Evolutionary conservation across 2,329 filamentous ascomycete genomes (phyloP), one percentile per base, ranked within the genome.

Genomic region (Fusarium sp.): DNA sequence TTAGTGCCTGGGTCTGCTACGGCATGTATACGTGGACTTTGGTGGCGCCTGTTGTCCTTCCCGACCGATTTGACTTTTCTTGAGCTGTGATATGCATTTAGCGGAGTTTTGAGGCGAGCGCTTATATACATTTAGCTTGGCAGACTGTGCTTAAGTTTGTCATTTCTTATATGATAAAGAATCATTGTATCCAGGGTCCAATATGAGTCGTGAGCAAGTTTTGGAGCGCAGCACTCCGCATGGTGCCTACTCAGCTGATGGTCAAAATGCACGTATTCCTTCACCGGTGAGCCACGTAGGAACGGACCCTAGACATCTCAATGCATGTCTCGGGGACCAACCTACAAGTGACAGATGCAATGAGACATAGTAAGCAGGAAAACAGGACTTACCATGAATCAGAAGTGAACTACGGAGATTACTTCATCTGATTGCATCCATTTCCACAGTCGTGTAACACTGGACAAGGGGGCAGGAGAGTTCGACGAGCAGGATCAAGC

Each of bases 1-100:
- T 98, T 60, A 97, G 95, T 82, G 92, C 95, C 24, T 99, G 96
- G 96, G 91, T 96, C 61, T 99, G 96, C 85, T 98, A 99, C 82
- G 91, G 86, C 57, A 93, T 99, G 82, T 99, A 98, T 79, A 89
- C 91, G 33, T 99, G 96, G 96, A 97, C 94, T 24, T 82, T 99
- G 76, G 87, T 97, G 47, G 96, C 96, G 48, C 96, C 96, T 6
- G 88, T 97, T 41, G 83, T 97, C 48, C 82, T 97, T 78, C 95
- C 95, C 6, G 95, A 97, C 77, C 88, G 95, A 56, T 98, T 98
- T 80, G 94, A 94, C 54, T 85, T 86, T 75, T 85, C 83, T 36
- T 81, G 61, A 55, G 31, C 38, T 65, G 5, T 30, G 30, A 51
- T 54, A 54, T 65, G 65, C 61, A 69, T 75, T 44, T 64, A 50